Base-by-base conservation (phyloP, 106 monocot genomes). In the Allium cepa region DNA sequence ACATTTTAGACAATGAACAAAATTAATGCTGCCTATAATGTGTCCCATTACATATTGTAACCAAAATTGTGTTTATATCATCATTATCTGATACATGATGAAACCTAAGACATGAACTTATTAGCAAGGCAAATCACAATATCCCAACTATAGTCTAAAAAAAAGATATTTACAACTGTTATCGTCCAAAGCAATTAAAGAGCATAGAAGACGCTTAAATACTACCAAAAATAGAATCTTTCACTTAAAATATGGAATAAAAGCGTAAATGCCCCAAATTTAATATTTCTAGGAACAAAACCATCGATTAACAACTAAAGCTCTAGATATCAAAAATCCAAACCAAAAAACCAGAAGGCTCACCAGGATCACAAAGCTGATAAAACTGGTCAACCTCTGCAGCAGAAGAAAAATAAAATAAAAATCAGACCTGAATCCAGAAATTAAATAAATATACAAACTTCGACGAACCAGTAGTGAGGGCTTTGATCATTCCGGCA, bases 361-460 rank as follows among this genome's bases (percentile, higher is more conserved):
- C 59, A 87, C 87, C 83, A 17, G 87, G 83, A 78, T 87, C 87
- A 49, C 87, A 87, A 56, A 75, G 71, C 71, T 83, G 71, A 68
- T 77, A 87, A 64, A 87, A 87, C 83, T 80, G 79, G 45, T 87
- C 83, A 63, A 87, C 79, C 26, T 87, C 87, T 87, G 72, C 59
- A 62, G 56, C 46, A 53, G 4, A 36, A 36, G 15, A 46, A 46
- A 26, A 9, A 45, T 10, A 53, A 16, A 7, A 56, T 47, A 17
- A 8, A 72, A 17, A 67, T n/a, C 18, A 52, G 16, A 17, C 8
- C 17, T 17, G 4, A 10, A 17, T 22, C 4, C 65, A 50, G 50
- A 7, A 22, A 22, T 65, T 65, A 10, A 10, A 22, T 18, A 53
- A 11, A 57, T n/a, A 62, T 6, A 11, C 45, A 64, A 27, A 50